These are phyloP conservation scores for Starmera amethionina DNA, from an alignment of 805 yeast genomes.

Conservation along the genomic window DNA sequence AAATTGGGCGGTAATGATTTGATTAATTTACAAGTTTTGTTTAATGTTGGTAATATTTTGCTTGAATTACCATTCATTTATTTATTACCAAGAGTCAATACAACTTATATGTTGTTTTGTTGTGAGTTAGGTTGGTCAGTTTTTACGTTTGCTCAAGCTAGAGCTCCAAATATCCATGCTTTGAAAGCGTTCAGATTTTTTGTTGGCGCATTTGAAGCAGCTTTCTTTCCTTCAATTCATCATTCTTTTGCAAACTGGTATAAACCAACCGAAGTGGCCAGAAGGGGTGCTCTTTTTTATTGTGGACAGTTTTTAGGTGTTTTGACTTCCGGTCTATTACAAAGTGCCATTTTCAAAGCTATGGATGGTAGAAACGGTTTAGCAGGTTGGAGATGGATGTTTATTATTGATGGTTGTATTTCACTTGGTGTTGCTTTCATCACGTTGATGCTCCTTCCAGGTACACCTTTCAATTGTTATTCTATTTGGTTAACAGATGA, in stretches of 20 bases:
- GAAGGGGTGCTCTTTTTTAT: conserved; percentile 54
- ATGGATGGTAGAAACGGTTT: conserved; percentile 33
- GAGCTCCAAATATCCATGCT: conserved; percentile 38
- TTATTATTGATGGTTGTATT: conserved; percentile 49
- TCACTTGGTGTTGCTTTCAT: conserved; percentile 49
- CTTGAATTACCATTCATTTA: conserved; percentile 61
- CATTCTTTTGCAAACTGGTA: conserved; percentile 53
- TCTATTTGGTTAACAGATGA: conserved; percentile 43
- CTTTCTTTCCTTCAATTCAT: conserved; percentile 51
- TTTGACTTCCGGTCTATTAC: conserved; percentile 45
- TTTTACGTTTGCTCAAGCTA: conserved; percentile 46
- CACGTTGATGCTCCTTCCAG: conserved; percentile 49
- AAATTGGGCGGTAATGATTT: conserved; percentile 55
- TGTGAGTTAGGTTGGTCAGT: conserved; percentile 61
- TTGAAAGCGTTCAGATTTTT: conserved; percentile 55
- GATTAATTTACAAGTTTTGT: conserved; percentile 47
- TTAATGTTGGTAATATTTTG: conserved; percentile 49
- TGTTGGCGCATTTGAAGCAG: conserved; percentile 59
- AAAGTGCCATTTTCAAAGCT: conserved; percentile 31
- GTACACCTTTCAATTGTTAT: conserved; percentile 50
- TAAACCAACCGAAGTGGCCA: conserved; percentile 44
- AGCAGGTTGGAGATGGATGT: conserved; percentile 58
- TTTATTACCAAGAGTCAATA: conserved; percentile 43
- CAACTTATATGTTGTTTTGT: conserved; percentile 36
- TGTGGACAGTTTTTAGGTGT: conserved; percentile 39